Evolutionary conservation across 495 filamentous ascomycete species (phyloP).

Genomic region (Astrocystis sublimbata): DNA sequence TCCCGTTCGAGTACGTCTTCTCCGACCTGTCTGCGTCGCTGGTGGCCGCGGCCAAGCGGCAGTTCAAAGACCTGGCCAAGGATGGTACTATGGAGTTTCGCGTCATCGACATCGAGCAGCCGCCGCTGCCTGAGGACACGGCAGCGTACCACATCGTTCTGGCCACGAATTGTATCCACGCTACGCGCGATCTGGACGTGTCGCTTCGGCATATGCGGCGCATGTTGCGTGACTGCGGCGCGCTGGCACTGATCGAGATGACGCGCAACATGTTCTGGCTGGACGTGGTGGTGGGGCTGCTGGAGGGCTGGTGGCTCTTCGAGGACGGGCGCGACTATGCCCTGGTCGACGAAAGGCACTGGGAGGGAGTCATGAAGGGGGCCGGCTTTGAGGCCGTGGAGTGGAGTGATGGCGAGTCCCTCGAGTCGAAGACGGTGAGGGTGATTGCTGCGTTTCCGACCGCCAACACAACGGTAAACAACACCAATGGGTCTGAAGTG

Average conservation of each 20-base stretch:
- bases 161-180: slow-evolving; percentile 48
- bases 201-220: slow-evolving; percentile 36
- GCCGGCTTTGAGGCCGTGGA: slow-evolving; percentile 49
- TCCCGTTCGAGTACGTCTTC: slow-evolving; percentile 41
- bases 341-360: slow-evolving; percentile 34
- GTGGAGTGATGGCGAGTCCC: slow-evolving; percentile 45
- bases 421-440: slow-evolving; percentile 33
- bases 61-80: slow-evolving; percentile 28
- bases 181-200: slow-evolving; percentile 34
- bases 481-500: too few relatives aligned
- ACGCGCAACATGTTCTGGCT: slow-evolving; percentile 42
- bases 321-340: slow-evolving; percentile 50
- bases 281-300: slow-evolving; percentile 52
- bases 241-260: slow-evolving; percentile 48
- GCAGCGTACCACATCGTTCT: slow-evolving; percentile 38
- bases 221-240: slow-evolving; percentile 43
- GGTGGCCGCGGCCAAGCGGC: slow-evolving; percentile 41
- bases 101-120: slow-evolving; percentile 37
- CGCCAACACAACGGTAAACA: too few relatives aligned
- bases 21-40: slow-evolving; percentile 43
- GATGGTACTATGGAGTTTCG: slow-evolving; percentile 38
- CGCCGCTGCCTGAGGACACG: slow-evolving; percentile 19
- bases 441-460: slow-evolving; percentile 22
- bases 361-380: slow-evolving; percentile 40
- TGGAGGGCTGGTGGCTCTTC: slow-evolving; percentile 58